These are phyloP conservation scores for Fermentozyma sake DNA, from an alignment of 1,139 yeast species.

Conservation along the genomic window DNA sequence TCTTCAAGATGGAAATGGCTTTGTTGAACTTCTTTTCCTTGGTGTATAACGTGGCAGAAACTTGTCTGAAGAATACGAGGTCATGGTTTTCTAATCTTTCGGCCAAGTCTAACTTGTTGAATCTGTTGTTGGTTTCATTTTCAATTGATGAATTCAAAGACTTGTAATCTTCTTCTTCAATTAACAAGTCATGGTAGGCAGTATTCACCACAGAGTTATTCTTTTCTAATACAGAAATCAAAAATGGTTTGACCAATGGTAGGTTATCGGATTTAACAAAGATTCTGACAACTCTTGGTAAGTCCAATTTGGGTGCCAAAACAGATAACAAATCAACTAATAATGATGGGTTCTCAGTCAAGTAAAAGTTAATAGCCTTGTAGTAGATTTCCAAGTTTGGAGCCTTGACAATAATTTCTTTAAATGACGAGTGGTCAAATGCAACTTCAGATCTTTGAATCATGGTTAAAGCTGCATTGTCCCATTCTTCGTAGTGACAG, in stretches of 20 bases:
- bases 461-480: constrained; percentile 97
- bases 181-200: constrained; percentile 91
- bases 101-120: constrained; percentile 89
- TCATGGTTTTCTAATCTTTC: constrained; percentile 90
- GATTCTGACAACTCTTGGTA: constrained; percentile 92
- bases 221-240: constrained; percentile 85
- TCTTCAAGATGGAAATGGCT: constrained; percentile 82
- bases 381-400: constrained; percentile 95
- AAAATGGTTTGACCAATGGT: constrained; percentile 92
- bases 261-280: constrained; percentile 93
- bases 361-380: constrained; percentile 93
- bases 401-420: constrained; percentile 91
- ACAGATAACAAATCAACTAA: constrained; percentile 83
- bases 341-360: constrained; percentile 87
- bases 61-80: constrained; percentile 87
- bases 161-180: constrained; percentile 95
- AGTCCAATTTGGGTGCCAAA: constrained; percentile 86
- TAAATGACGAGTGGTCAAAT: constrained; percentile 89
- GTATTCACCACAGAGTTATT: constrained; percentile 88
- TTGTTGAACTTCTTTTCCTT: constrained; percentile 92
- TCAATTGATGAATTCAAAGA: constrained; percentile 85
- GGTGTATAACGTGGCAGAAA: constrained; percentile 90
- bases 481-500: constrained; percentile 99
- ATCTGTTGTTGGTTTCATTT: constrained; percentile 72
- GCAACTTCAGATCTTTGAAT: constrained; percentile 92